Conservation (phyloP, 257 asterid genomes). For the Rhazya stricta region DNA sequence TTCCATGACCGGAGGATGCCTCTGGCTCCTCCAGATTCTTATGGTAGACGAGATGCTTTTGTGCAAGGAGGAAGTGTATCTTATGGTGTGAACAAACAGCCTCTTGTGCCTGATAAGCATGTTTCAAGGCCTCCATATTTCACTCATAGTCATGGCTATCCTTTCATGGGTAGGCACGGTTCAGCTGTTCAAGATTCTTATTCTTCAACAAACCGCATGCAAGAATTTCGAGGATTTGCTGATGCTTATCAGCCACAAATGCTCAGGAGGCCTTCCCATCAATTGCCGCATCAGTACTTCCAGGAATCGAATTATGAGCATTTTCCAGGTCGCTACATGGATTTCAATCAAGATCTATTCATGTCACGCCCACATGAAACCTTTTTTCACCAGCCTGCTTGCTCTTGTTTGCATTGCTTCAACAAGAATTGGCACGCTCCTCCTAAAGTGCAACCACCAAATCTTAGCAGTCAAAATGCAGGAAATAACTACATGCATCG, state of each 20-base stretch:
- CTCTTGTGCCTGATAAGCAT: conserved; percentile 33
- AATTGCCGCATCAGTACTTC: conserved; percentile 38
- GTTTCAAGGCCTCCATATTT: conserved; percentile 35
- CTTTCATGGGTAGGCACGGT: conserved; percentile 37
- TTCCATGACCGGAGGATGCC: conserved; percentile 33
- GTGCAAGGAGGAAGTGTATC: conserved; percentile 39
- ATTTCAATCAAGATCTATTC: conserved; percentile 43
- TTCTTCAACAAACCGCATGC: conserved; percentile 37
- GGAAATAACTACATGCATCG: conserved; percentile 38
- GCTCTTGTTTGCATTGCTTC: conserved; percentile 68
- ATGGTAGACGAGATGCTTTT: conserved; percentile 34
- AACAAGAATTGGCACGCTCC: conserved; percentile 51
- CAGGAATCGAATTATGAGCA: conserved; percentile 43
- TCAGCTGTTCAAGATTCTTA: conserved; percentile 38
- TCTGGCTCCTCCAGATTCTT: conserved; percentile 41
- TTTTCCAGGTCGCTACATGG: conserved; percentile 42
- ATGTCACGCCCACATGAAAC: conserved; percentile 61
- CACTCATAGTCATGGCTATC: conserved; percentile 28
- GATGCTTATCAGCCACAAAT: conserved; percentile 44
- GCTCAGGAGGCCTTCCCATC: conserved; percentile 40
- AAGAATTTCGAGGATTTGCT: conserved; percentile 36
- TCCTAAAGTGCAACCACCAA: conserved; percentile 42
- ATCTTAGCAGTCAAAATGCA: conserved; percentile 35
- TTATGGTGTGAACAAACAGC: conserved; percentile 37
- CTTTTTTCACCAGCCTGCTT: conserved; percentile 68